phyloP scores from a whole-genome alignment of 495 filamentous ascomycete species.

The Daldinia bambusicola region DNA sequence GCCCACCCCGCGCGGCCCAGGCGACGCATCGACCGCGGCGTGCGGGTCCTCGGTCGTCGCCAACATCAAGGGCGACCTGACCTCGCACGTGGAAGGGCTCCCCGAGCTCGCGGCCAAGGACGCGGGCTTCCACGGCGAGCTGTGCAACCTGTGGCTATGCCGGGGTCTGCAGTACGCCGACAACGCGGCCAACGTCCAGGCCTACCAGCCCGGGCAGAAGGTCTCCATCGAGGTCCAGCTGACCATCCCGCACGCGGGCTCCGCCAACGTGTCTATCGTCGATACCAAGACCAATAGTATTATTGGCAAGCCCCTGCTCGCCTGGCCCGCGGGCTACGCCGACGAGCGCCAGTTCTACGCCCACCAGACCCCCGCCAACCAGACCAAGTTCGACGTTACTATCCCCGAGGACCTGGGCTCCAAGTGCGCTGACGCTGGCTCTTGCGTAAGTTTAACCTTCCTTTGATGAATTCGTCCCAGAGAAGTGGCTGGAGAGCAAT shows the following conservation, averaged over 20 bases:
- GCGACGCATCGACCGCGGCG: slow-evolving; percentile 65
- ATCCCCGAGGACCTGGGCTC: slow-evolving; percentile 67
- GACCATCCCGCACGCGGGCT: slow-evolving; percentile 69
- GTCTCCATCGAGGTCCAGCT: slow-evolving; percentile 65
- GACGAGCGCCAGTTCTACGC: slow-evolving; percentile 59
- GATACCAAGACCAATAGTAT: slow-evolving; percentile 69
- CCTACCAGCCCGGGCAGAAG: slow-evolving; percentile 67
- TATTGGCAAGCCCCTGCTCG: slow-evolving; percentile 64
- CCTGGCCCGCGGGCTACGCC: slow-evolving; percentile 63
- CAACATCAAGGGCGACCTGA: slow-evolving; percentile 70
- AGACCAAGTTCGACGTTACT: slow-evolving; percentile 72
- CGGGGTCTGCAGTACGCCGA: slow-evolving; percentile 77
- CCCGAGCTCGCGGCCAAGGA: slow-evolving; percentile 66
- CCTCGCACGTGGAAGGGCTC: slow-evolving; percentile 74
- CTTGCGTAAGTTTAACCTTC: slow-evolving; percentile 58
- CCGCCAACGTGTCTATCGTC: slow-evolving; percentile 76
- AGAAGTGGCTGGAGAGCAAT: no score
- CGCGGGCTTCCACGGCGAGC: slow-evolving; percentile 65
- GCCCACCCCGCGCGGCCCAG: slow-evolving; percentile 69
- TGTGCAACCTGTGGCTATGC: slow-evolving; percentile 76
- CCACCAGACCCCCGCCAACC: slow-evolving; percentile 63
- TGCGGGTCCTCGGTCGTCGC: slow-evolving; percentile 71
- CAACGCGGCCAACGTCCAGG: slow-evolving; percentile 72
- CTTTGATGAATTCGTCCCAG: background rate
- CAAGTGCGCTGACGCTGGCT: slow-evolving; percentile 68